These are phyloP conservation scores for Aspergillus coremiiformis DNA, from an alignment of 495 filamentous ascomycete genomes.

Conservation along the genomic window DNA sequence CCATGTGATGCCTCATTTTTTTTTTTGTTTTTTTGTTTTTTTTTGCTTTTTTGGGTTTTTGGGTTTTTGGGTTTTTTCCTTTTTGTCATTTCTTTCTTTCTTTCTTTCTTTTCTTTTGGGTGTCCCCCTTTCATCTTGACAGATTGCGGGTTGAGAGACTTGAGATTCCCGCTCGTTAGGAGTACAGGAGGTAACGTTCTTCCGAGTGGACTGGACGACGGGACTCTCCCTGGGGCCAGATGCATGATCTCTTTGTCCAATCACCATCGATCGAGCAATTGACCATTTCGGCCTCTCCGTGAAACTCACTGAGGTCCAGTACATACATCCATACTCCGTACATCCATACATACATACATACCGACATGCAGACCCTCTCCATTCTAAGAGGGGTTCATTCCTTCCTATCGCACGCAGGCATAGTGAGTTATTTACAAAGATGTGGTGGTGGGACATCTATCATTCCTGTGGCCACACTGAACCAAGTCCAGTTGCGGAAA, in stretches of 20 bases:
- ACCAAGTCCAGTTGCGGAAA: neutral
- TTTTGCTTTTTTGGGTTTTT: no score
- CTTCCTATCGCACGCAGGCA: neutral
- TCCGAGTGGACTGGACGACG: no score
- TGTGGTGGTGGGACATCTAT: neutral
- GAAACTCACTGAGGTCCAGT: no score
- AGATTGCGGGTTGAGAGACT: no score
- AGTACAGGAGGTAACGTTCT: no score
- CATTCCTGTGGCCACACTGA: neutral
- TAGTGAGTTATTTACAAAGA: neutral
- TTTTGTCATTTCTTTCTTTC: no score
- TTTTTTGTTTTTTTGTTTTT: no score
- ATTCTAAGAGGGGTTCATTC: neutral
- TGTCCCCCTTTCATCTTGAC: neutral
- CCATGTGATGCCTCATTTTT: constrained; percentile 2
- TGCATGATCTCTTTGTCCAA: neutral
- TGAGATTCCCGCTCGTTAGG: neutral
- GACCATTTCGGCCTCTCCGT: neutral
- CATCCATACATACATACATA: no score
- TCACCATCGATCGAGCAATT: neutral
- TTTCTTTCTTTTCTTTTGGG: no score
- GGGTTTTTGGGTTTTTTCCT: no score
- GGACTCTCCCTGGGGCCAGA: neutral
- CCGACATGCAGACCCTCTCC: no score
- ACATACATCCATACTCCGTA: no score